Evolutionary conservation across 2,329 filamentous ascomycete genomes (phyloP).

Genomic region (Penicillium glabrum): DNA sequence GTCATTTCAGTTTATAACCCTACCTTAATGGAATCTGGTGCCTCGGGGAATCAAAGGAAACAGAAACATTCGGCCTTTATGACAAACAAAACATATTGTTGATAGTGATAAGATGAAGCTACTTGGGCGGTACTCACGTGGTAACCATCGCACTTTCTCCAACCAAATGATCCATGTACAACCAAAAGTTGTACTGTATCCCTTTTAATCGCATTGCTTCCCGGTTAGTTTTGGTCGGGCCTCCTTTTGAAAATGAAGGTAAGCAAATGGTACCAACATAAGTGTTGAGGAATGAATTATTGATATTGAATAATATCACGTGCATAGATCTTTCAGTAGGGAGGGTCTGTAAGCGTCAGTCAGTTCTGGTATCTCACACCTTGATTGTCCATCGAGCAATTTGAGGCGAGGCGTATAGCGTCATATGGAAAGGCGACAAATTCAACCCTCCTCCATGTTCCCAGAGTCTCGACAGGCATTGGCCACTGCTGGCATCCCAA

Average conservation of each 20-base stretch:
- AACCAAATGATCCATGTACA: conserved; percentile 4
- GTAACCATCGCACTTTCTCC: conserved; percentile 4
- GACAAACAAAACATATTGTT: not conserved
- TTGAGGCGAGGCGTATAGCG: conserved; percentile 19
- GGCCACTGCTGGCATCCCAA: conserved; percentile 1
- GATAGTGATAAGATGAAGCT: not conserved
- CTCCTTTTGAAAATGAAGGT: not conserved
- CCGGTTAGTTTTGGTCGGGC: not conserved
- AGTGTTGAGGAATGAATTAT: not conserved
- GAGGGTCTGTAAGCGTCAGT: not conserved
- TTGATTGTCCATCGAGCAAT: conserved; percentile 19
- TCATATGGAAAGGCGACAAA: conserved; percentile 18
- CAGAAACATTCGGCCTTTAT: not conserved
- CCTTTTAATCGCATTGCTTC: not conserved
- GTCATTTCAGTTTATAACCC: too few species aligned
- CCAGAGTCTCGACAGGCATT: not conserved
- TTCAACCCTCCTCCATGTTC: not conserved
- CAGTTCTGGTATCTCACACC: not conserved
- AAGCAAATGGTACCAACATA: not conserved
- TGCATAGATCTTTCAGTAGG: not conserved
- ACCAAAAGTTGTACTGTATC: conserved; percentile 1
- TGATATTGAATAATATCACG: not conserved
- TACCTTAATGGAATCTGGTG: too few species aligned
- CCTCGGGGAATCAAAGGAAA: not conserved
- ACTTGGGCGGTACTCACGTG: conserved; percentile 2